phyloP scores from a whole-genome alignment of 768 basidiomycete genomes.

The Trametes cubensis region DNA sequence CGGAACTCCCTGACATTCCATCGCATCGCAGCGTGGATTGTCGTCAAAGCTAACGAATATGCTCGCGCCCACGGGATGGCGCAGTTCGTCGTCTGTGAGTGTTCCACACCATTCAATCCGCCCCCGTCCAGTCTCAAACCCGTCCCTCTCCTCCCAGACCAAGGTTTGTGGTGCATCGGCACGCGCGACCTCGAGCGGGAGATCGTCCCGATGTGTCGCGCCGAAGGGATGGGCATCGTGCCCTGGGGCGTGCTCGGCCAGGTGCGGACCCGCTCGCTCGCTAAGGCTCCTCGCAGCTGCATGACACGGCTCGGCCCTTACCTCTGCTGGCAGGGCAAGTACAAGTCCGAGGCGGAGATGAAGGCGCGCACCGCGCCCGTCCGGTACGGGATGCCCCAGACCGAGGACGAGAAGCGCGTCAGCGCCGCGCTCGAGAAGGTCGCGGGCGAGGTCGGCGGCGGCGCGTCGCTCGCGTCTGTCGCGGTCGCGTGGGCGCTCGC shows the following conservation, averaged over 20 bases:
- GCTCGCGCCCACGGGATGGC: conserved; percentile 40
- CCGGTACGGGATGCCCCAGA: conserved; percentile 38
- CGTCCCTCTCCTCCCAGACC: conserved; percentile 42
- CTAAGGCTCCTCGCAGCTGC: not conserved
- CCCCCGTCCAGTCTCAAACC: not conserved
- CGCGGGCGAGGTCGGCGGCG: conserved; percentile 47
- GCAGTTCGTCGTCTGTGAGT: conserved; percentile 22
- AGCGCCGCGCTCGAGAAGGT: conserved; percentile 50
- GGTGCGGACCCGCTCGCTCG: not conserved
- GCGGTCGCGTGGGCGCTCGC: conserved; percentile 27
- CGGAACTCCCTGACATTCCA: too few species aligned
- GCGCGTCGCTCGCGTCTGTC: not conserved
- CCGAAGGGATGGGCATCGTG: conserved; percentile 32
- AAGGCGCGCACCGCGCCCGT: conserved; percentile 23
- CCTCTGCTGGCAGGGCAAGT: conserved; percentile 40
- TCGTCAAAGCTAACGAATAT: conserved; percentile 43
- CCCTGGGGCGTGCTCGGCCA: conserved; percentile 6
- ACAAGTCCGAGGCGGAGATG: conserved; percentile 41
- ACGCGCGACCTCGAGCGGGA: conserved; percentile 47
- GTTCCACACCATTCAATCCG: too few species aligned
- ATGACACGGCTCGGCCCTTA: conserved; percentile 37
- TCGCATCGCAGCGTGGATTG: conserved; percentile 36
- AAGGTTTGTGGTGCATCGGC: conserved; percentile 37
- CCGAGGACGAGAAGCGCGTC: conserved; percentile 33
- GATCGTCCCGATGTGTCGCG: conserved; percentile 39